A percentile compares a stretch with the other conserved stretches of the same genome.
Evolutionary conservation across 78 protist genomes (phyloP).

Genomic region (Planoprotostelium fungivorum): DNA sequence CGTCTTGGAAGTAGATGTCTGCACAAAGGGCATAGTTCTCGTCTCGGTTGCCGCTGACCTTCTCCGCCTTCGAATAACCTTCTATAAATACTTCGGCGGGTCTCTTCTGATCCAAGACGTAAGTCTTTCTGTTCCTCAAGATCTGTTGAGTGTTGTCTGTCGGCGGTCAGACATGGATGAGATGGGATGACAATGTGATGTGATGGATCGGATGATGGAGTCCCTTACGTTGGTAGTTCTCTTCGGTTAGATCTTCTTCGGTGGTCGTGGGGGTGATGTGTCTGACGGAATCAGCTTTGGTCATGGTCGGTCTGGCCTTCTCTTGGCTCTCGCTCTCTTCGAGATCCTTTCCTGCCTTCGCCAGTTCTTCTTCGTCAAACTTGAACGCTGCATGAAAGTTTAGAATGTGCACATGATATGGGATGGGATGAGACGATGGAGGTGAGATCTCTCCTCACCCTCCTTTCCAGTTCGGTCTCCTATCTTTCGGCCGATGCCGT

Average conservation of each 20-base stretch:
- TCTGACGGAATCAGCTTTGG: background rate
- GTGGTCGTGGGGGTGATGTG: background rate
- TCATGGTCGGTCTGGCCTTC: background rate
- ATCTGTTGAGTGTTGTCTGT: background rate
- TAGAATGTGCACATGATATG: background rate
- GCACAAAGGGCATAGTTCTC: background rate
- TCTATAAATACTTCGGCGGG: background rate
- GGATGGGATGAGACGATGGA: too few relatives aligned
- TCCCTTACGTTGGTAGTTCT: background rate
- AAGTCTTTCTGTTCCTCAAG: background rate
- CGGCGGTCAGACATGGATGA: too few relatives aligned
- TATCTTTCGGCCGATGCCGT: background rate
- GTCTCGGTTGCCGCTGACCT: background rate
- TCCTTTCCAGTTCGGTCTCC: background rate
- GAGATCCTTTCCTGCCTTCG: background rate
- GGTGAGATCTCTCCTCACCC: too few relatives aligned
- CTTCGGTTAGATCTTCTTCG: background rate
- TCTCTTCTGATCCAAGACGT: background rate
- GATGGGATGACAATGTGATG: too few relatives aligned
- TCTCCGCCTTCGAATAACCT: background rate
- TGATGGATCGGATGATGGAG: background rate
- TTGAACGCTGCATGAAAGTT: background rate
- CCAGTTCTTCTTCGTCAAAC: background rate
- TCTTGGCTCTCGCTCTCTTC: background rate
- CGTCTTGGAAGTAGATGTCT: background rate